Evolutionary conservation across 2,329 filamentous ascomycete species (phyloP).

Genomic region (Didymella sp.): DNA sequence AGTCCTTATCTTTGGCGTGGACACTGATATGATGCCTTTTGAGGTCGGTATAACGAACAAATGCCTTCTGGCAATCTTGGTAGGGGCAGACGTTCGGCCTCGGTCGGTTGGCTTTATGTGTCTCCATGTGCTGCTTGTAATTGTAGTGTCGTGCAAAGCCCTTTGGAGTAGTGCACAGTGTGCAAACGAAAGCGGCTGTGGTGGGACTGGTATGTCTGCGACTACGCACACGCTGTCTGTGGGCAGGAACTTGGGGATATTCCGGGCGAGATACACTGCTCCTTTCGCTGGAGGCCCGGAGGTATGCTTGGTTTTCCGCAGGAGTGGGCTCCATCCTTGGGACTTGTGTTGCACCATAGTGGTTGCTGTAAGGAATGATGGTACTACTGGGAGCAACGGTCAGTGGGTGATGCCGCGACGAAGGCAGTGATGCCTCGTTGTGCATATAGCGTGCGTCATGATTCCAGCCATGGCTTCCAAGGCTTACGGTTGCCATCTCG

Average conservation of each 20-base stretch:
- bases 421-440: slow-evolving; percentile 22
- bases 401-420: slow-evolving; percentile 29
- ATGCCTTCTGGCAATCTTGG: slow-evolving; percentile 72
- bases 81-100: slow-evolving; percentile 74
- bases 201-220: slow-evolving; percentile 29
- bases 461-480: slow-evolving; percentile 39
- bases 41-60: slow-evolving; percentile 84
- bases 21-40: slow-evolving; percentile 66
- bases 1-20: slow-evolving; percentile 75
- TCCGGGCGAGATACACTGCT: slow-evolving; percentile 22
- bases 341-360: slow-evolving; percentile 29
- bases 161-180: slow-evolving; percentile 69
- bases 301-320: slow-evolving; percentile 14
- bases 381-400: slow-evolving; percentile 42
- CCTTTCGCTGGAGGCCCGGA: slow-evolving; percentile 22
- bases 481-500: slow-evolving; percentile 16
- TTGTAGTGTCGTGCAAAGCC: slow-evolving; percentile 86
- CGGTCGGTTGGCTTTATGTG: slow-evolving; percentile 75
- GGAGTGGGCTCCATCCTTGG: slow-evolving; percentile 16
- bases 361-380: slow-evolving; percentile 34
- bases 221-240: slow-evolving; percentile 20
- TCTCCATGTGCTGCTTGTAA: slow-evolving; percentile 84
- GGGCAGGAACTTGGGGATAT: slow-evolving; percentile 3
- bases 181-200: slow-evolving; percentile 66
- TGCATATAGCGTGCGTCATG: slow-evolving; percentile 29